phyloP scores from a whole-genome alignment of 805 yeast species.

The Wickerhamiella occidentalis region DNA sequence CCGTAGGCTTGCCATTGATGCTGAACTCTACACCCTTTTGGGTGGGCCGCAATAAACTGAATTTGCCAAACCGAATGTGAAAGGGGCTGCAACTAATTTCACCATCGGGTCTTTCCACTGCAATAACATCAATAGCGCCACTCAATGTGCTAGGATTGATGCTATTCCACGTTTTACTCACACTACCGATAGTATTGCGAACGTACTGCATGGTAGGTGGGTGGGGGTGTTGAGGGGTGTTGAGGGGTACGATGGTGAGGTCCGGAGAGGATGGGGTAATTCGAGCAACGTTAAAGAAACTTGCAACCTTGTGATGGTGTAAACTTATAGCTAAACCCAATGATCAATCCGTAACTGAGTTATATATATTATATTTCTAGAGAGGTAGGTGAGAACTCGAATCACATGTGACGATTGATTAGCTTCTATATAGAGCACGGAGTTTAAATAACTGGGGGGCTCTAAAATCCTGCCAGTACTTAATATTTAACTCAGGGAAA shows the following conservation, averaged over 20 bases:
- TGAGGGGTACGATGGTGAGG: not conserved
- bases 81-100: slow-evolving; percentile 84
- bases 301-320: too few relatives aligned
- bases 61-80: slow-evolving; percentile 92
- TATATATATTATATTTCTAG: too few relatives aligned
- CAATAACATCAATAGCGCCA: slow-evolving; percentile 95
- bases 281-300: too few relatives aligned
- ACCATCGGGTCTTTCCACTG: slow-evolving; percentile 77
- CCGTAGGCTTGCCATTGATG: slow-evolving; percentile 70
- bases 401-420: too few relatives aligned
- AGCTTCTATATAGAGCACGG: too few relatives aligned
- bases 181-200: slow-evolving; percentile 88
- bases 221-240: not conserved
- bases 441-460: too few relatives aligned
- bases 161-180: slow-evolving; percentile 94
- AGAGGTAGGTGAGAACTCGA: too few relatives aligned
- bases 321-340: too few relatives aligned
- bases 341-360: too few relatives aligned
- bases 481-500: too few relatives aligned
- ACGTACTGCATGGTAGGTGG: slow-evolving; percentile 70
- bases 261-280: not conserved
- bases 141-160: slow-evolving; percentile 91
- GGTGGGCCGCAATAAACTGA: slow-evolving; percentile 82
- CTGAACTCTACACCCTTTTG: slow-evolving; percentile 85
- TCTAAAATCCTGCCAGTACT: too few relatives aligned